Evolutionary conservation across 805 yeast genomes (phyloP), one percentile per base, ranked within the genome.

Genomic region (Allodekkera sacchari): DNA sequence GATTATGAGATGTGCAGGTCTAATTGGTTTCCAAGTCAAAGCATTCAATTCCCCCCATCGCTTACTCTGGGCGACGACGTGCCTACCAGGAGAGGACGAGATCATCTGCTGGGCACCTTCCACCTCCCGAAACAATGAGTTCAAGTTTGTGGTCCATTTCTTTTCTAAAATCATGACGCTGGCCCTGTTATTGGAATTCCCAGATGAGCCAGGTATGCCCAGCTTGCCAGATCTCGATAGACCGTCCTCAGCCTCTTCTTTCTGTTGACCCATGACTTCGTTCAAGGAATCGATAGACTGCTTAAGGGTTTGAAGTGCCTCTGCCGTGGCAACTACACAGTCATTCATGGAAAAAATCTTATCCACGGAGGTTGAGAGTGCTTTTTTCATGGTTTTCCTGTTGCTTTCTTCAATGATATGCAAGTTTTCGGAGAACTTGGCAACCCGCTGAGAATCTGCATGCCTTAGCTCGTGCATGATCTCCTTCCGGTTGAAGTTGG

Each of bases 101-200:
- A 87, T 64, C 37, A 69, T 73, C 47, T 82, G 82, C 44, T 83
- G 88, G 1, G 94, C 87, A n/a, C 95, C 94, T 41, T 88, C 95
- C 11, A 88, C 94, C 40, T 81, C 84, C 43, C 75, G 75, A 53
- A 79, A 85, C 31, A 87, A 57, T 7, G 73, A 67, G 33, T 70
- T 72, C 48, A 87, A 61, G 47, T 82, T 85, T 26, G 65, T 64
- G 11, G 77, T 81, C 95, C 96, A 85, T 63, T 82, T 71, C 45
- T 77, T 77, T 51, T 83, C 89, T 31, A 87, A 59, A 33, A 83
- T 72, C 32, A 80, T 45, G 31, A 85, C 74, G 33, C 87, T 76
- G 38, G 78, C 74, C 26, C 94, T 63, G 50, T 81, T 85, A 32
- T 64, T 57, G 24, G 63, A 71, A 7, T 25, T 8, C 10, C 18